Base-by-base conservation (phyloP, 768 basidiomycete genomes). In the Pilatotrama ljubarskyi region DNA sequence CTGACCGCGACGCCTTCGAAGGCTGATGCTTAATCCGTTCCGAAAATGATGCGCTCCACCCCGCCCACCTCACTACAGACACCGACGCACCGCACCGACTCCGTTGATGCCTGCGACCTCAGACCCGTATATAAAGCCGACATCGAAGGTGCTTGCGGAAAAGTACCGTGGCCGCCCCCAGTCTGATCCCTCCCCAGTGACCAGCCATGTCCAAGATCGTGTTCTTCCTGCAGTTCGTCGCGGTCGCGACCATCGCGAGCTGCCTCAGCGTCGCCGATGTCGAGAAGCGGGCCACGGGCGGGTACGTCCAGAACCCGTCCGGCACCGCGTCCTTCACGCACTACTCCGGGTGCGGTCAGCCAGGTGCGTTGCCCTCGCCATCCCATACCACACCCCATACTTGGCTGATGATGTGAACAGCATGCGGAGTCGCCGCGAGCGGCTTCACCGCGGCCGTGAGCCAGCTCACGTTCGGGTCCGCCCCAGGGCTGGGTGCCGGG, bases 391-490 rank as follows among this genome's bases (percentile, higher is more conserved):
- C 41, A 62, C 25, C 61, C 24, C 20, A n/a, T 35, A 1, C 18
- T 20, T 22, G 4, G 46, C 41, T 26, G 5, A 20, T n/a, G 6
- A 24, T 2, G 9, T 24, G 24, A 22, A 22, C 46, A 79, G 84
- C 83, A n/a, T 85, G 84, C 65, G 84, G 85, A 7, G 74, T 76
- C 59, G 63, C 75, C 17, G 81, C 77, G 2, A 69, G 64, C 29
- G 84, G 84, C 3, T 84, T 72, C 68, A 82, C 82, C 5, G 83
- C 84, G 13, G 84, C 84, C 5, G 78, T 85, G 11, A 83, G 76
- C 68, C 83, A 84, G 70, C 76, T 84, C 20, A 72, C 83, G 0
- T 86, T 82, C 58, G 84, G 84, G 40, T 73, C 81, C 8, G 49
- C 68, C 15, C 80, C 83, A 18, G 82, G 83, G 0, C 26, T 72